Evolutionary conservation across 1,139 yeast genomes (phyloP).

Genomic region (Kodamaea plutei): DNA sequence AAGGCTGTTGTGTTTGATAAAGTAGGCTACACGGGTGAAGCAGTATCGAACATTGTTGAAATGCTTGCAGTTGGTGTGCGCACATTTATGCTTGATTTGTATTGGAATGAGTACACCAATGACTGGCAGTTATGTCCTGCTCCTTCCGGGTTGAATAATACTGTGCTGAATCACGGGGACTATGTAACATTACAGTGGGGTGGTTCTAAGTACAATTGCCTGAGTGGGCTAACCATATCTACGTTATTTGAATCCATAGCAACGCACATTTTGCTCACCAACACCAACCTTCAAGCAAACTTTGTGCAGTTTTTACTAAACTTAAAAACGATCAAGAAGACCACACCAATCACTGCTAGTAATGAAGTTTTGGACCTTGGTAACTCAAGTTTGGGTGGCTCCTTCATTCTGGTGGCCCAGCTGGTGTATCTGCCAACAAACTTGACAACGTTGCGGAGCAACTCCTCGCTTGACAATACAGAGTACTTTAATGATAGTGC

Average conservation of each 20-base stretch:
- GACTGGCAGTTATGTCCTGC: constrained; percentile 74
- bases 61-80: constrained; percentile 51
- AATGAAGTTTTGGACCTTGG: too few relatives aligned
- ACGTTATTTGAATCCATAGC: too few relatives aligned
- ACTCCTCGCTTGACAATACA: too few relatives aligned
- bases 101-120: constrained; percentile 51
- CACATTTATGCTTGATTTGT: constrained; percentile 56
- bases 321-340: constrained; percentile 21
- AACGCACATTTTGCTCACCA: constrained; percentile 43
- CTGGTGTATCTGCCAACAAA: too few relatives aligned
- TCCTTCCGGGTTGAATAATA: constrained; percentile 30
- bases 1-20: constrained; percentile 45
- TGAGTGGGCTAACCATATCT: neutral
- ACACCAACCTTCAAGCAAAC: constrained; percentile 54
- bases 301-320: constrained; percentile 51
- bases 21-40: constrained; percentile 45
- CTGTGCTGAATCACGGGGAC: constrained; percentile 12
- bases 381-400: too few relatives aligned
- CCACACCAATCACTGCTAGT: too few relatives aligned
- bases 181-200: constrained; percentile 33
- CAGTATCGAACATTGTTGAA: constrained; percentile 34
- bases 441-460: too few relatives aligned
- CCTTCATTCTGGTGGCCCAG: too few relatives aligned
- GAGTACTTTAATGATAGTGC: too few relatives aligned
- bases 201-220: constrained; percentile 22